phyloP scores from a whole-genome alignment of 345 rosid species.

The Citropsis articulata region DNA sequence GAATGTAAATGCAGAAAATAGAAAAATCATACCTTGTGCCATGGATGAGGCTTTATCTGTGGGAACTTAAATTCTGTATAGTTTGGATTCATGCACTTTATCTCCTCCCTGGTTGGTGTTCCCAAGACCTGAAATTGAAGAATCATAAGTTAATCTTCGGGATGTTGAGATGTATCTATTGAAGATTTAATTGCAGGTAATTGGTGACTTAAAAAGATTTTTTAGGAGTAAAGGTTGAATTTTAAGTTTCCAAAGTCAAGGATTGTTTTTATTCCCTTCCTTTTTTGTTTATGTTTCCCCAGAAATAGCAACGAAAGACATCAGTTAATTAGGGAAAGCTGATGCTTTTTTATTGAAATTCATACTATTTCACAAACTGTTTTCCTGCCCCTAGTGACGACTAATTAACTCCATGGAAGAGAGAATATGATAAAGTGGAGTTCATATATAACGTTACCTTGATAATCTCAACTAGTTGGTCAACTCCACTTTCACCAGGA shows the following conservation, averaged over 20 bases:
- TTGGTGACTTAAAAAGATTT: not conserved
- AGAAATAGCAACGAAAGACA: not conserved
- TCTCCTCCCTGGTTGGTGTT: conserved; percentile 96
- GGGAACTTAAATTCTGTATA: conserved; percentile 94
- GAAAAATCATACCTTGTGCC: conserved; percentile 73
- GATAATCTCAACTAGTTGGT: conserved; percentile 93
- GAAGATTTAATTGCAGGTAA: not conserved
- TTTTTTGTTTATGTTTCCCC: not conserved
- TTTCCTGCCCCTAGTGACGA: not conserved
- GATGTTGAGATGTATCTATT: conserved; percentile 9
- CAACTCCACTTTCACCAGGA: conserved; percentile 99
- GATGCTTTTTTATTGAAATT: not conserved
- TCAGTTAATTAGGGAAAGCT: not conserved
- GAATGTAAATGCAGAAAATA: not conserved
- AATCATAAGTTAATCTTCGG: conserved; percentile 11
- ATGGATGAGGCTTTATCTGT: conserved; percentile 94
- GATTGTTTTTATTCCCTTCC: not conserved
- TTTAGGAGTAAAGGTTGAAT: not conserved
- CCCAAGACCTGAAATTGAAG: conserved; percentile 66
- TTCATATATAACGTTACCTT: conserved; percentile 51
- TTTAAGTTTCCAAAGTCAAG: not conserved
- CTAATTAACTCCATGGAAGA: not conserved
- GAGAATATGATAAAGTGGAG: not conserved
- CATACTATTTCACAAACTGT: not conserved
- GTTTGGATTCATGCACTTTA: conserved; percentile 98